Evolutionary conservation across 2,329 filamentous ascomycete genomes (phyloP).

Genomic region (Claviceps sp.): DNA sequence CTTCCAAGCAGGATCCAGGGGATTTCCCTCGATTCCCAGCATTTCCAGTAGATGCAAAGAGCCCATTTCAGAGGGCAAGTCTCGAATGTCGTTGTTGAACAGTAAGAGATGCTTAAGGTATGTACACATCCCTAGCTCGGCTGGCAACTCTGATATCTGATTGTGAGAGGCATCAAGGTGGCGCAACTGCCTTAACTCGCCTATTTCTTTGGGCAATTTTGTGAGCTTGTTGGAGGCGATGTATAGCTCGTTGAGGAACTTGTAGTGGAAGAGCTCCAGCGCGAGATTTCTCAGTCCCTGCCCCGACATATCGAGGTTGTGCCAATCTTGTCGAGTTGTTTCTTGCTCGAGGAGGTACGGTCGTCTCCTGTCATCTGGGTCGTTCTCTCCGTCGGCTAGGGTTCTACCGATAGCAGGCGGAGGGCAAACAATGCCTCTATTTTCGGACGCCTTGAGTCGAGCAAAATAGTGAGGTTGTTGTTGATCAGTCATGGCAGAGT

Average conservation of each 20-base stretch:
- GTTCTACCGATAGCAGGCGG: constrained; percentile 34
- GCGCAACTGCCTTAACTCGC: constrained; percentile 65
- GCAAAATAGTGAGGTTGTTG: constrained; percentile 60
- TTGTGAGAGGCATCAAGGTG: constrained; percentile 85
- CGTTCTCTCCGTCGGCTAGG: constrained; percentile 37
- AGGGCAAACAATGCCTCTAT: constrained; percentile 49
- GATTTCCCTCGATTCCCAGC: constrained; percentile 86
- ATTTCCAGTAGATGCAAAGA: constrained; percentile 80
- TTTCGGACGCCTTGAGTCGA: constrained; percentile 54
- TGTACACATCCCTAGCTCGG: constrained; percentile 93
- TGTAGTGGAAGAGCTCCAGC: constrained; percentile 69
- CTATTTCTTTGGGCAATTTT: constrained; percentile 66
- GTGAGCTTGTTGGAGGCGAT: constrained; percentile 86
- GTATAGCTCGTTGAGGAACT: constrained; percentile 83
- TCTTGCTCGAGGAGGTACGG: constrained; percentile 54
- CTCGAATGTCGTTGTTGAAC: constrained; percentile 80
- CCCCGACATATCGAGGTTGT: constrained; percentile 88
- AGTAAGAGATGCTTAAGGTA: constrained; percentile 74
- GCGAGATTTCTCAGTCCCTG: constrained; percentile 81
- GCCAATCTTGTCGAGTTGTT: constrained; percentile 70
- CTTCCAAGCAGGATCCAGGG: constrained; percentile 62
- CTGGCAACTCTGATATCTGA: constrained; percentile 65
- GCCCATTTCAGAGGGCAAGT: constrained; percentile 74
- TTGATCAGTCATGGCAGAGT: constrained; percentile 56
- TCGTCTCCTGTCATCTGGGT: constrained; percentile 42